Base-by-base conservation (phyloP, 331 rosid genomes). In the Malus hybrid region DNA sequence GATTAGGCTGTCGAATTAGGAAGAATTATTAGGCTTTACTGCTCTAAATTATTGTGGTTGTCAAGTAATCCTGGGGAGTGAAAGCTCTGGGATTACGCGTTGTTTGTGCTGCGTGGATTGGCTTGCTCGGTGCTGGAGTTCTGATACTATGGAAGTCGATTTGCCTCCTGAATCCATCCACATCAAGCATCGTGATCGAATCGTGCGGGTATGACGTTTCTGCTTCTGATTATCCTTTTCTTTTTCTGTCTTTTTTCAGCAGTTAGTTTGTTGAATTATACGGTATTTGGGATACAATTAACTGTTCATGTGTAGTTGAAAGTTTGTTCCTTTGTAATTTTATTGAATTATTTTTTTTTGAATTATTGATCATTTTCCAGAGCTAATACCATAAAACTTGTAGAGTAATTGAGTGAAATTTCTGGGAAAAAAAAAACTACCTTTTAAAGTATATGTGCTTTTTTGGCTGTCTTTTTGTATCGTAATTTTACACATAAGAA, bases 111-210 rank as follows among this genome's bases (percentile, higher is more conserved):
- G 87, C 80, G 77, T 50, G 34, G 88, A 80, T 80, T 85, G 80
- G 83, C 57, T 85, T 75, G 65, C 73, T 80, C 85, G 90, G 29
- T 82, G 76, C 78, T 86, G 84, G 77, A 86, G 88, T 79, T 80
- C 80, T 54, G 36, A 77, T 22, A 78, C 81, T 44, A 92, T 92
- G 97, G 96, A 92, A 59, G 81, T 89, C 79, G 92, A 93, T 78
- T 74, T 84, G 2, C 76, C 90, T 69, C 42, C 88, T 10, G 89
- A 85, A 31, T 83, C 87, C 6, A 76, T 71, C 22, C 42, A 80
- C 5, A 83, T 89, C 81, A 77, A 31, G 68, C 78, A 87, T 18
- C 91, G 89, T 65, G 95, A 91, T 89, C 96, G 89, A 81, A 76
- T 92, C 78, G 32, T 94, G 29, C 81, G 67, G 96, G 98, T 93